A percentile compares a stretch with the other conserved stretches of the same genome.
Evolutionary conservation across 2,329 filamentous ascomycete species (phyloP).

Genomic region (Neonectria faginata): DNA sequence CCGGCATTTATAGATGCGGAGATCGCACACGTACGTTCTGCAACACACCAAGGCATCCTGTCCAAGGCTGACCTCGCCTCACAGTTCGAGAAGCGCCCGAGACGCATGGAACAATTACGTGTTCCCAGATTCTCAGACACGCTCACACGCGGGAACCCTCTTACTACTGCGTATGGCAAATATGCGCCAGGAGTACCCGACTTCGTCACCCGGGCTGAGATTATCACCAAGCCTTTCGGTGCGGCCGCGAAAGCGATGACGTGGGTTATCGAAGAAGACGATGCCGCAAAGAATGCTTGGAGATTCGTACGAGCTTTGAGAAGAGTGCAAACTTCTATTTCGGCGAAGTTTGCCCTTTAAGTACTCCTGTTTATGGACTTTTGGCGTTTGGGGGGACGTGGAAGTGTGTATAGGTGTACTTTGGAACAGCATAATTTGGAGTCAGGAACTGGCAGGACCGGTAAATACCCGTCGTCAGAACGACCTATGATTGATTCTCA

Average conservation of each 20-base stretch:
- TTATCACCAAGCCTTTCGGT: background rate
- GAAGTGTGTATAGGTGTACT: background rate
- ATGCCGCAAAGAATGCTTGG: background rate
- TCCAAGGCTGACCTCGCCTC: background rate
- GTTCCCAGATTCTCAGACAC: background rate
- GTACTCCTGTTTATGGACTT: background rate
- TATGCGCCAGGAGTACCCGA: background rate
- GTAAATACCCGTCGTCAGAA: background rate
- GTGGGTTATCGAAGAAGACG: background rate
- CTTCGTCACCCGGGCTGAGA: conserved; percentile 4
- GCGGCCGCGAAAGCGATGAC: background rate
- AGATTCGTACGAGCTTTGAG: background rate
- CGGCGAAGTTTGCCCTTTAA: background rate
- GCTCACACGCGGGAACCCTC: conserved; percentile 5
- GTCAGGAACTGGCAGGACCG: background rate
- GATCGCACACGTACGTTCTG: background rate
- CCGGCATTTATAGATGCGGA: background rate
- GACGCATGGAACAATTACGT: background rate
- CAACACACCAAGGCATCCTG: background rate
- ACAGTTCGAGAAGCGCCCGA: background rate
- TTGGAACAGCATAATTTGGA: background rate
- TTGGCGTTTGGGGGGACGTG: background rate
- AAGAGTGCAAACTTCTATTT: conserved; percentile 3
- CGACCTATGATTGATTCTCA: background rate
- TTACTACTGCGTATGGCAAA: background rate